A percentile compares a stretch with the other conserved stretches of the same genome.
These are phyloP conservation scores for Globisporangium apiculatum DNA, from an alignment of 352 stramenopile genomes.

Conservation along the genomic window DNA sequence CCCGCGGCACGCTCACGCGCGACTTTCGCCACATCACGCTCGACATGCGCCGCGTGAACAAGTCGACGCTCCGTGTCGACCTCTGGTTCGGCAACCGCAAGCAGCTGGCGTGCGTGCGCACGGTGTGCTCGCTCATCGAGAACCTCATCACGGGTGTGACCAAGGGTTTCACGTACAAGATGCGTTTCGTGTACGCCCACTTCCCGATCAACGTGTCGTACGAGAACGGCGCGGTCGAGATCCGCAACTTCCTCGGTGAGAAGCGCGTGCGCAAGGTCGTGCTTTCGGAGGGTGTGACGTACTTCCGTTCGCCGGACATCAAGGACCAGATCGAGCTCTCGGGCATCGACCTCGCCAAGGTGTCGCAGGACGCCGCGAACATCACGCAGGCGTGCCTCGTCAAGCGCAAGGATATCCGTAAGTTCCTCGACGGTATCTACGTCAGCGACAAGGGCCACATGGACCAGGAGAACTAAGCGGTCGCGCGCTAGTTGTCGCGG, in stretches of 20 bases:
- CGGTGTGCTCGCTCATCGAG: slow-evolving; percentile 97
- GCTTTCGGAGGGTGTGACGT: slow-evolving; percentile 91
- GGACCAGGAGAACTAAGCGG: slow-evolving; percentile 58
- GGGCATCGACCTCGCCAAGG: slow-evolving; percentile 97
- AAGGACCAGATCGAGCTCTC: slow-evolving; percentile 99
- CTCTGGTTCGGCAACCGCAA: slow-evolving; percentile 99
- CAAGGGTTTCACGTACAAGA: slow-evolving; percentile 99
- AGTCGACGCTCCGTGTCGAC: slow-evolving; percentile 93
- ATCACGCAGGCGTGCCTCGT: slow-evolving; percentile 84
- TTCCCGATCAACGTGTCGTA: slow-evolving; percentile 99
- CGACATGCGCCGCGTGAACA: slow-evolving; percentile 91
- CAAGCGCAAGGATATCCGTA: slow-evolving; percentile 95
- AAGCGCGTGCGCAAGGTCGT: slow-evolving; percentile 96
- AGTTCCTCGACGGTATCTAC: slow-evolving; percentile 99
- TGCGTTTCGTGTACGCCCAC: slow-evolving; percentile 99
- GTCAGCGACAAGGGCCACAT: slow-evolving; percentile 94
- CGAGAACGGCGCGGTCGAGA: slow-evolving; percentile 92
- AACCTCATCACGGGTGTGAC: slow-evolving; percentile 99
- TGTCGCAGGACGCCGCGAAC: slow-evolving; percentile 90
- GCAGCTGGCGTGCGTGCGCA: slow-evolving; percentile 97
- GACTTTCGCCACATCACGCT: slow-evolving; percentile 98
- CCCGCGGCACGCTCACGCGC: slow-evolving; percentile 91
- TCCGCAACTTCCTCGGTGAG: slow-evolving; percentile 99
- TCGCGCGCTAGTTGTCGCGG: too few species aligned
- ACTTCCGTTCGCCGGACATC: slow-evolving; percentile 93